Base-by-base conservation (phyloP, 2,329 filamentous ascomycete species). In the Shiraia bambusicola region DNA sequence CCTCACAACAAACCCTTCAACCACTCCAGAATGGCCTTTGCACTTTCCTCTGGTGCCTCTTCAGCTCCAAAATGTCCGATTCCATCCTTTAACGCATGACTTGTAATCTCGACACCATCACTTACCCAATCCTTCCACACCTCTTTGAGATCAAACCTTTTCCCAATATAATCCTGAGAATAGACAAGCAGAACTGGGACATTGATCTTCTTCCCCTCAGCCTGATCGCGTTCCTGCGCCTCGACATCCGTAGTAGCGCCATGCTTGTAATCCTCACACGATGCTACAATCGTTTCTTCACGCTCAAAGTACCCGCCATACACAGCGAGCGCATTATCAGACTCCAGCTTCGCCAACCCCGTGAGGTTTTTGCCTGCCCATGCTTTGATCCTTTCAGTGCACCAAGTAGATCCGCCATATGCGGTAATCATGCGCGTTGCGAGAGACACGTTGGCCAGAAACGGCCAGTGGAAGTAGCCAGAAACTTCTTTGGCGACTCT, bases 401-500 rank as follows among this genome's bases (percentile, higher is more conserved):
- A 57, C 45, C 71, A 78, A 28, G 68, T 56, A 13, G 71, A 65
- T 0, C 70, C 63, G n/a, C 77, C 70, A 25, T 66, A 61, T 6
- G 62, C 47, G 75, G 35, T 73, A 33, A 79, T 62, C 28, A 68
- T 71, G 53, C 81, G 78, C 0, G 75, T 78, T 4, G 81, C 69
- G 0, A 79, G 75, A 4, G 63, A 63, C 0, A 65, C 58, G 54
- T 82, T 79, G 7, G 80, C 76, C 14, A 82, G 69, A 48, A 82
- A 76, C 37, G 79, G 80, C 78, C 79, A 82, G 60, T 82, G 79
- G 52, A 76, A 81, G 58, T 80, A 81, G 0, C 71, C 69, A 6
- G 52, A 45, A 19, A 66, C 67, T 1, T 76, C 74, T 44, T 57
- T 55, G 3, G 46, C 45, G 2, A 79, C 75, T 0, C 62, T 59